phyloP scores from a whole-genome alignment of 1,139 yeast species.

The Candida tropicalis region DNA sequence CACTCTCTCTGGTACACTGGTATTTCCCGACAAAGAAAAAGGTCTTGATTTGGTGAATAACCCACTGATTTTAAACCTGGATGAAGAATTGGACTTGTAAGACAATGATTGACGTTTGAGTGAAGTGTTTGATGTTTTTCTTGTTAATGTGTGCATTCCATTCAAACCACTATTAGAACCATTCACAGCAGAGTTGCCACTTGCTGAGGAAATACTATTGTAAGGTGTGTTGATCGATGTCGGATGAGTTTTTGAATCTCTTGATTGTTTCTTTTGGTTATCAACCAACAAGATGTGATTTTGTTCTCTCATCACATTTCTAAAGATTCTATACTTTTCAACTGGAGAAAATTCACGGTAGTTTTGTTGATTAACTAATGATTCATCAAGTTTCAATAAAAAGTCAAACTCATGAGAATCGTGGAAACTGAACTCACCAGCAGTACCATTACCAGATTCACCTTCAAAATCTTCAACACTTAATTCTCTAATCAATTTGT shows the following conservation, averaged over 20 bases:
- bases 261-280: slow-evolving; percentile 35
- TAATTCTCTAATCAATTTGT: slow-evolving; percentile 44
- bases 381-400: slow-evolving; percentile 44
- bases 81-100: slow-evolving; percentile 40
- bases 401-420: slow-evolving; percentile 51
- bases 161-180: not conserved
- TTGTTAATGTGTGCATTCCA: slow-evolving; percentile 23
- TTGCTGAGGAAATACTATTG: not conserved
- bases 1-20: slow-evolving; percentile 49
- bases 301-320: slow-evolving; percentile 36
- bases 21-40: slow-evolving; percentile 30
- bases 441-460: slow-evolving; percentile 7
- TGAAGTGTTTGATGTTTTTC: slow-evolving; percentile 36
- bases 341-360: slow-evolving; percentile 25
- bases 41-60: slow-evolving; percentile 43
- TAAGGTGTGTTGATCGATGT: not conserved
- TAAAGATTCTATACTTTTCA: slow-evolving; percentile 35
- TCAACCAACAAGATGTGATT: slow-evolving; percentile 36
- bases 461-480: slow-evolving; percentile 39
- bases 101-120: slow-evolving; percentile 45
- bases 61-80: slow-evolving; percentile 49
- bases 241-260: slow-evolving; percentile 17
- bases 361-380: slow-evolving; percentile 28
- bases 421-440: slow-evolving; percentile 24
- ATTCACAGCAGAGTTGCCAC: not conserved